Conservation (phyloP, 2,329 filamentous ascomycete genomes). For the Colletotrichum trifolii region DNA sequence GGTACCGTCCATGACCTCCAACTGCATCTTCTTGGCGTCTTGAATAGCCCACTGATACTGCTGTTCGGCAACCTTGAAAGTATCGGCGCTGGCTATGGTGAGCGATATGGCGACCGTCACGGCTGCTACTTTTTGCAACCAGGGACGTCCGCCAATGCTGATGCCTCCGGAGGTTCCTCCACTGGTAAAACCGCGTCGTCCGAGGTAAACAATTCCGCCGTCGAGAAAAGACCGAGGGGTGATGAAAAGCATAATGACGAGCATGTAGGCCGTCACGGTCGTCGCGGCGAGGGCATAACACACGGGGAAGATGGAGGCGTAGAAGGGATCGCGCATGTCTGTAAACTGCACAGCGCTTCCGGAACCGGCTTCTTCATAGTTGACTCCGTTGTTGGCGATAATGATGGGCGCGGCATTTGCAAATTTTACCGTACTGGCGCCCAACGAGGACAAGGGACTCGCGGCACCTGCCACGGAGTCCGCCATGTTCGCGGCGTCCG, state of each 20-base stretch:
- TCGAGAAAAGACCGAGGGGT: slow-evolving; percentile 94
- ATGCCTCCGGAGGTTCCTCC: slow-evolving; percentile 82
- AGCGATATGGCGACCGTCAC: slow-evolving; percentile 83
- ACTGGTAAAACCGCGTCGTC: slow-evolving; percentile 86
- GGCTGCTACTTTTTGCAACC: slow-evolving; percentile 87
- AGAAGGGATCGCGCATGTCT: slow-evolving; percentile 87
- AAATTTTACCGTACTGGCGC: slow-evolving; percentile 41
- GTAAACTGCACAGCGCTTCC: slow-evolving; percentile 55
- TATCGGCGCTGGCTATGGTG: slow-evolving; percentile 92
- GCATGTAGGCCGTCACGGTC: slow-evolving; percentile 89
- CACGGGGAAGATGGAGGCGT: slow-evolving; percentile 91
- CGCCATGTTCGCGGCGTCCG: slow-evolving; percentile 43
- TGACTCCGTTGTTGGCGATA: slow-evolving; percentile 53
- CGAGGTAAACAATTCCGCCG: slow-evolving; percentile 83
- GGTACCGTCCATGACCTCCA: slow-evolving; percentile 82
- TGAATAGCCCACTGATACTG: slow-evolving; percentile 86
- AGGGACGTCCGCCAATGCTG: slow-evolving; percentile 90
- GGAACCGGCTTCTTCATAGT: slow-evolving; percentile 50
- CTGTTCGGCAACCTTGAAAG: slow-evolving; percentile 82
- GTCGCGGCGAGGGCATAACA: slow-evolving; percentile 92
- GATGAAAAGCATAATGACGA: slow-evolving; percentile 93
- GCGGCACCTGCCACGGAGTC: slow-evolving; percentile 23
- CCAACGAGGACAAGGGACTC: slow-evolving; percentile 39
- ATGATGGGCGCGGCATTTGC: slow-evolving; percentile 53
- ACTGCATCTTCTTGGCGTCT: slow-evolving; percentile 80